phyloP scores from a whole-genome alignment of 306 rosid species.

The Psophocarpus tetragonolobus region DNA sequence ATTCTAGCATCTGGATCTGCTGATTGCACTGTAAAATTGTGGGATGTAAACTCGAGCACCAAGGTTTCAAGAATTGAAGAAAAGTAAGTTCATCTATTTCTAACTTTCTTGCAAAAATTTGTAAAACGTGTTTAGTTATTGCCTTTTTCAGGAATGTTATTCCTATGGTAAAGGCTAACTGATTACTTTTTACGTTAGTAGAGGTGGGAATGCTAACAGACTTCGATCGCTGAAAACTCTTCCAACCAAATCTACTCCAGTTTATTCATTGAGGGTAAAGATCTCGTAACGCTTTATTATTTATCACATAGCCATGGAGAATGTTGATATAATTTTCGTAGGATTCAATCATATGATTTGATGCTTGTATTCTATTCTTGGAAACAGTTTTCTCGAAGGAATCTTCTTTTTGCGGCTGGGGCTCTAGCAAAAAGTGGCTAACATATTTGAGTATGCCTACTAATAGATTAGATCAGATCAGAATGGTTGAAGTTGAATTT shows the following conservation, averaged over 20 bases:
- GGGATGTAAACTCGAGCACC: constrained; percentile 87
- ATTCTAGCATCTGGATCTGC: constrained; percentile 96
- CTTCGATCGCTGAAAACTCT: constrained; percentile 80
- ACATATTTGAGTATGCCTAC: constrained; percentile 8
- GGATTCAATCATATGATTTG: constrained; percentile 16
- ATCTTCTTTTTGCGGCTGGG: constrained; percentile 92
- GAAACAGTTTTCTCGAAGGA: constrained; percentile 93
- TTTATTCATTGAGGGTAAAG: constrained; percentile 74
- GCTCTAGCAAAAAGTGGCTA: constrained; percentile 58
- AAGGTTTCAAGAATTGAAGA: constrained; percentile 75
- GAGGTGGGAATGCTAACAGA: constrained; percentile 72
- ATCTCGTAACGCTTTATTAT: background rate
- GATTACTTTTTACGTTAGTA: constrained; percentile 29
- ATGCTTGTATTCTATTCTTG: constrained; percentile 22
- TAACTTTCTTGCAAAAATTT: background rate
- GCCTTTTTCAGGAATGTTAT: background rate
- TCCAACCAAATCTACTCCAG: constrained; percentile 84
- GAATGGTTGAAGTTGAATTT: constrained; percentile 8
- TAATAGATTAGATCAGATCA: background rate
- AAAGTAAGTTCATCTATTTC: constrained; percentile 54
- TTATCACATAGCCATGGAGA: background rate
- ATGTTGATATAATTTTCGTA: background rate
- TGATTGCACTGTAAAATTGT: constrained; percentile 90
- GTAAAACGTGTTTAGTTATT: background rate
- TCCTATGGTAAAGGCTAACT: constrained; percentile 14